Evolutionary conservation across 2,329 filamentous ascomycete species (phyloP), one percentile per base, ranked within the genome.

Genomic region (Fusarium gaditjirri): DNA sequence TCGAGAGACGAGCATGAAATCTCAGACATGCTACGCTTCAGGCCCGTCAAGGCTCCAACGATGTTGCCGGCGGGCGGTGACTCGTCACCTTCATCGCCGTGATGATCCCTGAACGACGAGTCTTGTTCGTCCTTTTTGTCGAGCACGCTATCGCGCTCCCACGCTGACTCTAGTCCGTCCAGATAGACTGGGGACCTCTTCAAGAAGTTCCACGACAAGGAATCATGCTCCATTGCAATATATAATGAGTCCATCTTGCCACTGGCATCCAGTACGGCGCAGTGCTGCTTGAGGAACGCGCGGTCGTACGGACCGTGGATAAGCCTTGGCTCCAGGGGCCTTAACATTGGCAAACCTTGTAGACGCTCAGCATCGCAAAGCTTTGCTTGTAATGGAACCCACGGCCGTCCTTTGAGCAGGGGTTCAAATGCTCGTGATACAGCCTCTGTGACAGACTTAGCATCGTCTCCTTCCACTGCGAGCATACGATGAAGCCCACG

Each of bases 221-320:
- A 86, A 61, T 87, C 84, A 10, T 83, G 76, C 17, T 83, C 80
- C 86, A 89, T 87, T 61, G 88, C 87, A 62, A 90, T 88, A 72
- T 90, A 90, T 19, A 90, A 78, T 25, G 88, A 89, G 72, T 89
- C 86, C 29, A 89, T 86, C 71, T 86, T 87, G 46, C 88, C 88
- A 58, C 82, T 84, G 7, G 82, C 80, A 50, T 88, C 86, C 53
- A 85, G 83, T 6, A 89, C 86, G n/a, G 87, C 88, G 71, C 88
- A 90, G 76, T 89, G 81, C 43, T 81, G 77, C 31, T 81, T 82
- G 31, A 90, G 80, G 61, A 90, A 90, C 12, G 85, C 83, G 49
- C 83, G 78, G 73, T 89, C 84, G 71, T 86, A 89, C 25, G 81
- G 78, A 27, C 74, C 72, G 47, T 82, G 80, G 38, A 85, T 70